Base-by-base conservation (phyloP, 345 rosid genomes). In the Camelina hispida region DNA sequence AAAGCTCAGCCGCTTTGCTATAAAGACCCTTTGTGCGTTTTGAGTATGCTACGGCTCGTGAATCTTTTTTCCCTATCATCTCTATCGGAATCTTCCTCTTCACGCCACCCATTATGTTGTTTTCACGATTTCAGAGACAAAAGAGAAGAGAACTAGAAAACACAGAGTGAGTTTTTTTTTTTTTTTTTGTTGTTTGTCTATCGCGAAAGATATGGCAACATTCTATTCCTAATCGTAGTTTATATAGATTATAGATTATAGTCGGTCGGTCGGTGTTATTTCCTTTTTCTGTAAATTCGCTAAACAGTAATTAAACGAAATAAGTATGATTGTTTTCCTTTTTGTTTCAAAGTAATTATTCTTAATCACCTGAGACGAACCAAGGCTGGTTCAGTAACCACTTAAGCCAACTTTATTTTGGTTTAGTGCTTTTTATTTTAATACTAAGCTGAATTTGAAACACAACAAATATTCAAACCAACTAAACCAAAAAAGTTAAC, bases 1-100 rank as follows among this genome's bases (percentile, higher is more conserved):
- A 78, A n/a, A 78, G 70, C 46, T 73, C n/a, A 0, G 73, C 4
- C 7, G 78, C 9, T 68, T 78, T 73, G 4, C 59, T 66, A 60
- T 20, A 78, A 13, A 78, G 72, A 65, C 81, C 81, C 0, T 6
- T 28, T n/a, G 50, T 60, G 0, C 81, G 73, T 62, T 78, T 78
- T 7, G 73, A 65, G 69, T 22, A 72, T 4, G 78, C 18, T 5
- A 72, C 77, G 0, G 35, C 40, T 50, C 47, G 22, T 0, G 68
- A n/a, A 0, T n/a, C 18, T 59, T 59, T 72, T 1, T 48, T 50
- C 54, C 40, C 68, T 4, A 65, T 59, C 51, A 30, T 42, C 51
- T 71, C 14, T 7, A 62, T 30, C 7, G 11, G 0, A 4, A 78
- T 58, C 68, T 59, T 78, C 0, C 35, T 51, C 67, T 71, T 77